Conservation (phyloP, 768 basidiomycete genomes). For the Phaeolepiota aurea region DNA sequence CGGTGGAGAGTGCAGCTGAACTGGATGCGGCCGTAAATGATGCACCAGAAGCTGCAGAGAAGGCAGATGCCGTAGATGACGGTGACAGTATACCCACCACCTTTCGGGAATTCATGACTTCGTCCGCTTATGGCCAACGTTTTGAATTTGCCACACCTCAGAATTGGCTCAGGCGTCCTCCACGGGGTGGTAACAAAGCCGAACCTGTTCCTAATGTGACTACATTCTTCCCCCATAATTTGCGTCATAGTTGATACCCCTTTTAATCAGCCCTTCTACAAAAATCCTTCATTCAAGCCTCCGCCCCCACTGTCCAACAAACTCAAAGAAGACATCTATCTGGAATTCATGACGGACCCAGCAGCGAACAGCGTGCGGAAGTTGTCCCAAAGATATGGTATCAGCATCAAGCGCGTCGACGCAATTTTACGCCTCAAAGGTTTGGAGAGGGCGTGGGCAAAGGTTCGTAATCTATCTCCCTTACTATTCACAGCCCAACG, state of each 20-base stretch:
- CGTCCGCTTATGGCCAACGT: not conserved
- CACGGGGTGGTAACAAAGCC: not conserved
- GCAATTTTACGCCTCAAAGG: constrained; percentile 81
- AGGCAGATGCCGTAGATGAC: no score
- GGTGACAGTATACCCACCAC: not conserved
- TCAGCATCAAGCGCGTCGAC: constrained; percentile 74
- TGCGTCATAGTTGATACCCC: constrained; percentile 22
- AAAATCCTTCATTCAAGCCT: constrained; percentile 80
- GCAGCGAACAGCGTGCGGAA: constrained; percentile 43
- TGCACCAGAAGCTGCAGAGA: no score
- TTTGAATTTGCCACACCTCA: not conserved
- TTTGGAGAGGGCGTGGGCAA: constrained; percentile 59
- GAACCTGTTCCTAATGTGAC: not conserved
- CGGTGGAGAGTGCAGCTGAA: constrained; percentile 10
- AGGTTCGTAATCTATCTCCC: constrained; percentile 49
- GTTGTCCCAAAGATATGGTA: constrained; percentile 52
- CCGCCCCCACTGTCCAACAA: constrained; percentile 66
- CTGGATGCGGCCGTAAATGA: constrained; percentile 3
- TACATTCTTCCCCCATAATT: not conserved
- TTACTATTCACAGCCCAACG: constrained; percentile 9
- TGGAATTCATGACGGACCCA: constrained; percentile 52
- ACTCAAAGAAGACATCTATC: constrained; percentile 49
- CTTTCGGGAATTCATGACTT: not conserved
- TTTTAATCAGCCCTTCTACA: constrained; percentile 66
- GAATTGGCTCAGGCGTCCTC: not conserved